phyloP scores from a whole-genome alignment of 75 land plant genomes.

The Pinus albicaulis region DNA sequence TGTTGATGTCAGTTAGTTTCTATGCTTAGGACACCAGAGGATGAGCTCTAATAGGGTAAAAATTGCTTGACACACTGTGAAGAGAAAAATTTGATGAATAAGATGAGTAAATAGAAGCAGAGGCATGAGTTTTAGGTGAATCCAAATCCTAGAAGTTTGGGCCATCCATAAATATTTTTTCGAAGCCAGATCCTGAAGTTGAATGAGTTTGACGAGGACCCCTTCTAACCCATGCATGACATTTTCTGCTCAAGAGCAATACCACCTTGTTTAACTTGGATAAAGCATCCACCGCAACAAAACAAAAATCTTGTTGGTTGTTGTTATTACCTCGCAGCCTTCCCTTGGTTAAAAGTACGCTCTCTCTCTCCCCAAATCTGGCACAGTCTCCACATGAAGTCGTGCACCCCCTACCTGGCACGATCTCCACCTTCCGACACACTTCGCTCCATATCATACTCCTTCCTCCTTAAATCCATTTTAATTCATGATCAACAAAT shows the following conservation, averaged over 20 bases:
- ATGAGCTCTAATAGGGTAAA: slow-evolving; percentile 9
- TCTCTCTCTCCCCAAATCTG: no score
- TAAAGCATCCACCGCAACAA: slow-evolving; percentile 55
- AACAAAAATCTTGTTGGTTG: slow-evolving; percentile 21
- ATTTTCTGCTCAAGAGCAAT: slow-evolving; percentile 47
- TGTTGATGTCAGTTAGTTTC: slow-evolving; percentile 20
- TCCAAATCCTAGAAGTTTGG: slow-evolving; percentile 9
- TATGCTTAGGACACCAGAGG: slow-evolving; percentile 4
- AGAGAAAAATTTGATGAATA: slow-evolving; percentile 13
- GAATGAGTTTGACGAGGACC: slow-evolving; percentile 19
- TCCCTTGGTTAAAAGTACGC: no score
- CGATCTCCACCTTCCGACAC: no score
- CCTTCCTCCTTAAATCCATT: no score
- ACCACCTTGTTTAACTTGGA: no score
- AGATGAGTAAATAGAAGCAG: slow-evolving; percentile 10
- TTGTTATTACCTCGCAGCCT: no score
- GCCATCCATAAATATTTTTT: slow-evolving; percentile 18
- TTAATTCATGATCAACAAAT: no score
- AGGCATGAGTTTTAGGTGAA: no score
- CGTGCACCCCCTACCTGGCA: no score
- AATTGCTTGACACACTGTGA: slow-evolving; percentile 20
- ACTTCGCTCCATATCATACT: no score
- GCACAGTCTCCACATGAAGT: no score
- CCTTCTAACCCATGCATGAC: slow-evolving; percentile 72
- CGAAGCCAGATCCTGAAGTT: not conserved